phyloP scores from a whole-genome alignment of 2,329 filamentous ascomycete species.

The Botrytis sinoallii region DNA sequence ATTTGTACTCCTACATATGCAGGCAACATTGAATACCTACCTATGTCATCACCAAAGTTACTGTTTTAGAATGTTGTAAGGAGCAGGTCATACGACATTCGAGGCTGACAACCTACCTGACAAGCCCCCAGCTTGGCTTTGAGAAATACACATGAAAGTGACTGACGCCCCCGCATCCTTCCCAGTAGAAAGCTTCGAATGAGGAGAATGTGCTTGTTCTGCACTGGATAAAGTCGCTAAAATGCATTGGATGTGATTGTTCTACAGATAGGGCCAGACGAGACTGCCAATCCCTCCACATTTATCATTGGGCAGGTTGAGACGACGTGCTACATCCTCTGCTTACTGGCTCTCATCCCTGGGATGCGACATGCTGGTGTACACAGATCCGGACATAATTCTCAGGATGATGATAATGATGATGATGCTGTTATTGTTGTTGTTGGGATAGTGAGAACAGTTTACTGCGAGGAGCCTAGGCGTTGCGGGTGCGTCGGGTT shows the following conservation, averaged over 20 bases:
- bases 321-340: neutral
- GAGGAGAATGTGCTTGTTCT: constrained; percentile 2
- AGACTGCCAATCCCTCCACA: neutral
- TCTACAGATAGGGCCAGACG: constrained; percentile 4
- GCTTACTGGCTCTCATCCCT: constrained; percentile 7
- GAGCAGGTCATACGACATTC: constrained; percentile 16
- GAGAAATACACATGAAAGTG: constrained; percentile 2
- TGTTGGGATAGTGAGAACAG: neutral
- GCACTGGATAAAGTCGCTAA: constrained; percentile 3
- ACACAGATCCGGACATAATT: neutral
- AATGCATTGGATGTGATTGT: neutral
- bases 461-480: neutral
- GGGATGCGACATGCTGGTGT: neutral
- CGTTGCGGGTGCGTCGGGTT: neutral
- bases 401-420: neutral
- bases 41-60: neutral
- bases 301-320: neutral
- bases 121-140: constrained; percentile 5
- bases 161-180: constrained; percentile 9
- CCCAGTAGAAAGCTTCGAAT: neutral
- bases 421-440: neutral
- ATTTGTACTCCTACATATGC: neutral
- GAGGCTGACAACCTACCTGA: neutral
- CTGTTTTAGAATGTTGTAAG: neutral
- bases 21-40: neutral